Conservation (phyloP, 805 yeast genomes). For the Pichia kluyveri region DNA sequence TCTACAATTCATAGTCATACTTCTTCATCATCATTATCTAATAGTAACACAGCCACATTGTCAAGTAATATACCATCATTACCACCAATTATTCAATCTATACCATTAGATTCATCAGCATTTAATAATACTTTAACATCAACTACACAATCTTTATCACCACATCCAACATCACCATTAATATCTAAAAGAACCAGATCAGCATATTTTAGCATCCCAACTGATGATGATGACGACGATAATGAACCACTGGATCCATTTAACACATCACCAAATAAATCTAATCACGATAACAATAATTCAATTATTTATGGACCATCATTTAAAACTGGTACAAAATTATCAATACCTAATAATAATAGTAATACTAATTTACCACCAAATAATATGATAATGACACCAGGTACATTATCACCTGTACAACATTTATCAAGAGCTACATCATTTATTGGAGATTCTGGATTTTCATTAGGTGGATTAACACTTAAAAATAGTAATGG, state of each 20-base stretch:
- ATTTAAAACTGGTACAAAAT: slow-evolving; percentile 12
- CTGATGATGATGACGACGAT: slow-evolving; percentile 17
- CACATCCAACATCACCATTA: neutral
- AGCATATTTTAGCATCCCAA: slow-evolving; percentile 23
- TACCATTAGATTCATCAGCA: too few relatives aligned
- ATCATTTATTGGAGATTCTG: slow-evolving; percentile 28
- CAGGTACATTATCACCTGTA: slow-evolving; percentile 44
- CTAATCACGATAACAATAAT: too few relatives aligned
- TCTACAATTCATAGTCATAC: too few relatives aligned
- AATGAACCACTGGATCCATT: slow-evolving; percentile 1
- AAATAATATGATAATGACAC: slow-evolving; percentile 18
- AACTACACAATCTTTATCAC: too few relatives aligned
- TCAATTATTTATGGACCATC: slow-evolving; percentile 15
- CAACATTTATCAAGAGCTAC: slow-evolving; percentile 52
- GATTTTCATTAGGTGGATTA: neutral
- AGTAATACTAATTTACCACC: neutral
- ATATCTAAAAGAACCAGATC: slow-evolving; percentile 1
- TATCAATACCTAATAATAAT: slow-evolving; percentile 2
- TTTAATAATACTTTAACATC: neutral
- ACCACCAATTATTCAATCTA: neutral
- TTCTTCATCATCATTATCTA: neutral
- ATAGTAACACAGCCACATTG: neutral
- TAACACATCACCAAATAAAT: neutral
- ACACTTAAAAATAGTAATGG: neutral
- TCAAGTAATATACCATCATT: neutral